phyloP scores from a whole-genome alignment of 1,139 yeast genomes.

The Groenewaldozyma auringiensis region DNA sequence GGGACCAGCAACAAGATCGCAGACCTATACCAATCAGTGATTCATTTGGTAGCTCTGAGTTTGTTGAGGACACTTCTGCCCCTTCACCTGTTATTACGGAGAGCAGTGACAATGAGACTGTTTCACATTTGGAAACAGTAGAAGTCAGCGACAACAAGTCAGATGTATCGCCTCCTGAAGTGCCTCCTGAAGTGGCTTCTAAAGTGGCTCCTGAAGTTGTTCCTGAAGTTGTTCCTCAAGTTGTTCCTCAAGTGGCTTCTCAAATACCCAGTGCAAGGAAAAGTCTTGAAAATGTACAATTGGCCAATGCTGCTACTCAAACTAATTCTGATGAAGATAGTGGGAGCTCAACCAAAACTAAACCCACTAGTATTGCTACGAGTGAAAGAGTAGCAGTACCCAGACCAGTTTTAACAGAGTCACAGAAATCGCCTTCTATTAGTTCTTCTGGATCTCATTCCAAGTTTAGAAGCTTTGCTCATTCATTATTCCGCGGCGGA shows the following conservation, averaged over 20 bases:
- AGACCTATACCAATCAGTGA: conserved; percentile 2
- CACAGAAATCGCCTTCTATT: not conserved
- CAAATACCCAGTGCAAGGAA: not conserved
- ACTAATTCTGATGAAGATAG: not conserved
- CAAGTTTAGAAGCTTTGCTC: not conserved
- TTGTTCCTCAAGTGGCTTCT: too few species aligned
- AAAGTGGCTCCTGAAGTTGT: not conserved
- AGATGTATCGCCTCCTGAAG: not conserved
- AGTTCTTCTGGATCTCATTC: not conserved
- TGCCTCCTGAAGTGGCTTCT: not conserved
- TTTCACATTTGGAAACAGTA: not conserved
- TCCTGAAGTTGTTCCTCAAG: too few species aligned
- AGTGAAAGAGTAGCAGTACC: not conserved
- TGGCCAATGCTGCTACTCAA: not conserved
- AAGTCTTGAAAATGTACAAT: not conserved
- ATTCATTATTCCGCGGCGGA: conserved; percentile 1
- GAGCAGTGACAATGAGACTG: not conserved
- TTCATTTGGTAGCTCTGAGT: conserved; percentile 9
- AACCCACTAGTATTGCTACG: not conserved
- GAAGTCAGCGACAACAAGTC: not conserved
- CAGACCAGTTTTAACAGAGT: too few species aligned
- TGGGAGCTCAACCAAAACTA: not conserved
- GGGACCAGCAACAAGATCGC: not conserved
- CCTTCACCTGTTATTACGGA: conserved; percentile 5
- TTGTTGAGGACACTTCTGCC: conserved; percentile 13